These are phyloP conservation scores for Backusella luteola DNA, from an alignment of 192 early-diverging fungal genomes.

Conservation along the genomic window DNA sequence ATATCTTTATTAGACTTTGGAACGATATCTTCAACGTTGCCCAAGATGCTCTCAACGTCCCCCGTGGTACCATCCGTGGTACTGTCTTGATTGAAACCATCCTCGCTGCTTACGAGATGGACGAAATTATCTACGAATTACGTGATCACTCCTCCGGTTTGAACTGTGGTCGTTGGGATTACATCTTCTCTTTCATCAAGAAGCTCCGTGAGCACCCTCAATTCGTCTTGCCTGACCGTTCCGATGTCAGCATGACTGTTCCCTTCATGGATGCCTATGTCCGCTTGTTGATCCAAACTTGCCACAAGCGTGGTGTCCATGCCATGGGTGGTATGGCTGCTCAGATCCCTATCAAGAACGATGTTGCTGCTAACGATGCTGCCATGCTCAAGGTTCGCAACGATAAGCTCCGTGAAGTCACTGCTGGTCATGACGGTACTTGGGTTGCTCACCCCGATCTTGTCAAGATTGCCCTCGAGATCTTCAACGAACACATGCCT, in stretches of 20 bases:
- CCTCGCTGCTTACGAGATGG: slow-evolving; percentile 97
- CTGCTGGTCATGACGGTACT: slow-evolving; percentile 92
- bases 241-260: slow-evolving; percentile 88
- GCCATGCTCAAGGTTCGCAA: slow-evolving; percentile 92
- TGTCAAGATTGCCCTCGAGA: slow-evolving; percentile 82
- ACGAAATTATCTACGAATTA: slow-evolving; percentile 99
- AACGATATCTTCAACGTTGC: slow-evolving; percentile 96
- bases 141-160: slow-evolving; percentile 97
- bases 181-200: slow-evolving; percentile 99
- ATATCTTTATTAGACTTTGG: slow-evolving; percentile 80
- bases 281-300: slow-evolving; percentile 95
- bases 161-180: slow-evolving; percentile 99
- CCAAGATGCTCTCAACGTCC: slow-evolving; percentile 87
- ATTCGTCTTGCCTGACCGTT: slow-evolving; percentile 89
- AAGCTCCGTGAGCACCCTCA: slow-evolving; percentile 88
- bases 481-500: slow-evolving; percentile 96
- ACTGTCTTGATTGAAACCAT: slow-evolving; percentile 99
- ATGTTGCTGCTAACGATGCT: slow-evolving; percentile 83
- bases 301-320: slow-evolving; percentile 97
- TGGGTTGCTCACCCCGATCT: slow-evolving; percentile 98
- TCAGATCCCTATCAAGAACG: slow-evolving; percentile 97
- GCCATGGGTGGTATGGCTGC: slow-evolving; percentile 99
- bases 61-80: slow-evolving; percentile 94
- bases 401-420: slow-evolving; percentile 95
- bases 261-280: slow-evolving; percentile 99